These are phyloP conservation scores for Fusarium algeriense DNA, from an alignment of 2,329 filamentous ascomycete genomes.

Conservation along the genomic window DNA sequence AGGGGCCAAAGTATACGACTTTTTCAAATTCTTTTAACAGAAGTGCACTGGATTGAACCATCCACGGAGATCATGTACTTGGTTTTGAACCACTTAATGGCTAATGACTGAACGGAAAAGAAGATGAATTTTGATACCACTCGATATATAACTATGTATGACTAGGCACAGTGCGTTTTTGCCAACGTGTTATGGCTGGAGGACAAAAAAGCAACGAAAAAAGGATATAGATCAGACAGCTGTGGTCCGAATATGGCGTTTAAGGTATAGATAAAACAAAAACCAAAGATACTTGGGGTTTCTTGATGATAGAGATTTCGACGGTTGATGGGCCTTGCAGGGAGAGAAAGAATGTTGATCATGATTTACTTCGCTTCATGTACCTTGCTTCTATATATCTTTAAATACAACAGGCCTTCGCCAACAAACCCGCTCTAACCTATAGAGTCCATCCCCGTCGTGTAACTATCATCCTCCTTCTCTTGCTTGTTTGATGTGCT, in stretches of 20 bases:
- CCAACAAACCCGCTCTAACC: neutral
- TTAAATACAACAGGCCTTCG: slow-evolving; percentile 3
- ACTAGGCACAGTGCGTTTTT: slow-evolving; percentile 17
- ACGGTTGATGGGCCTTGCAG: slow-evolving; percentile 5
- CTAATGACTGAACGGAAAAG: slow-evolving; percentile 49
- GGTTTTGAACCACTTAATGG: slow-evolving; percentile 43
- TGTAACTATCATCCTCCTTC: slow-evolving; percentile 12
- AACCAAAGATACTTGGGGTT: slow-evolving; percentile 38
- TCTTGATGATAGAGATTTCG: slow-evolving; percentile 2
- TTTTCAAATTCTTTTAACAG: neutral
- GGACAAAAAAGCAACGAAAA: slow-evolving; percentile 12
- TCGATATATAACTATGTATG: slow-evolving; percentile 41
- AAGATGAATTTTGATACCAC: slow-evolving; percentile 47
- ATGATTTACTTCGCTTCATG: slow-evolving; percentile 13
- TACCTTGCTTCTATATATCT: slow-evolving; percentile 10
- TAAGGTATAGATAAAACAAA: slow-evolving; percentile 38
- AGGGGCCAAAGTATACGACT: neutral
- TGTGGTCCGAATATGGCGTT: slow-evolving; percentile 38
- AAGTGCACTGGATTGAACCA: neutral
- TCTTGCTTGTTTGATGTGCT: slow-evolving; percentile 9
- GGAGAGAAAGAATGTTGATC: slow-evolving; percentile 3
- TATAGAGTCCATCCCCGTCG: slow-evolving; percentile 8
- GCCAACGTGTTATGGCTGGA: slow-evolving; percentile 3
- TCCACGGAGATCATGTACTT: neutral
- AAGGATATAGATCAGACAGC: slow-evolving; percentile 15